Base-by-base conservation (phyloP, 1,284 basidiomycete genomes). In the Sanghuangporus baumii region DNA sequence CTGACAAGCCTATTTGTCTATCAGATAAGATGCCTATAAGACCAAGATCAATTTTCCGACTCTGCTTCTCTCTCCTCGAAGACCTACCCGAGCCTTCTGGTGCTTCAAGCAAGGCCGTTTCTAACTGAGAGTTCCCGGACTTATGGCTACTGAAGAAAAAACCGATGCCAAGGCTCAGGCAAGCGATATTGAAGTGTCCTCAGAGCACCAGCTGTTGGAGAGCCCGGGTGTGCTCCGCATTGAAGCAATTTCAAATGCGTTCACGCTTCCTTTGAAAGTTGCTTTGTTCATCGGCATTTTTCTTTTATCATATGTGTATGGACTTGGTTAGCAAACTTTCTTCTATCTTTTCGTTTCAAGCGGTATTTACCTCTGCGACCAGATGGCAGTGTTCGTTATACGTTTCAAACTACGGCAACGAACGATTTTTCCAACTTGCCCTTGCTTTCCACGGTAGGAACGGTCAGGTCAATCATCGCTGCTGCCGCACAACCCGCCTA, bases 221-320 rank as follows among this genome's bases (percentile, higher is more conserved):
- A 67, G 65, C 48, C 66, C 66, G 47, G 74, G 74, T 67, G 74
- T 76, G 7, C 66, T 68, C 55, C 68, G 73, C 26, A 75, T 76
- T 59, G 74, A 74, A 61, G 71, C 71, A 36, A 72, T 76, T 60
- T 67, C 72, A 3, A 56, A 66, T 9, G 67, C 69, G 37, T 71
- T 75, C 58, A 70, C 65, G 0, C 63, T 66, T 18, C 70, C 67
- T 67, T 66, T 71, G 54, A 65, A 68, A 58, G 68, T 67, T 34
- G 65, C 72, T 34, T 66, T 77, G 26, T 76, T 76, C 67, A 41
- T 70, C 48, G 69, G 71, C n/a, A 69, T 76, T 57, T 77, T 77
- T 66, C 65, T 78, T 20, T 65, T 76, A 37, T 67, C 75, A 3
- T 78, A 73, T 63, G 66, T 67, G 41, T 74, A 72, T 63, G 71